Evolutionary conservation across 225 moss, liverwort and hornwort genomes (phyloP).

Genomic region (Anthoceros angustus): DNA sequence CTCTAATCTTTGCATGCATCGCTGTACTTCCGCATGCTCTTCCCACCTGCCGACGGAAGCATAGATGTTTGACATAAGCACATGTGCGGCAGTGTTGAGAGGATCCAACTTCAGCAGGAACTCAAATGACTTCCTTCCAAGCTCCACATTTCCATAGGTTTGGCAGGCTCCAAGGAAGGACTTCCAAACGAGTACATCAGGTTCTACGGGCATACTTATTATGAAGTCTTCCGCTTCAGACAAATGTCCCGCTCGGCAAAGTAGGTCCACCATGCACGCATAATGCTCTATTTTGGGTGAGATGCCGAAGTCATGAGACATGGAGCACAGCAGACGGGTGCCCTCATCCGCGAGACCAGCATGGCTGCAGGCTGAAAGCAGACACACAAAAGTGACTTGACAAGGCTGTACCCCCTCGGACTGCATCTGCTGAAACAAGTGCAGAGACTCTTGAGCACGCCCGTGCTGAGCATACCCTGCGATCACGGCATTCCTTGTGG

Average conservation of each 20-base stretch:
- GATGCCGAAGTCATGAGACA: not conserved
- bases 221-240: constrained; percentile 4
- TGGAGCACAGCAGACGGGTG: not conserved
- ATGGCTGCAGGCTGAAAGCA: constrained; percentile 7
- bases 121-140: not conserved
- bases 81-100: not conserved
- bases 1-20: too few species aligned
- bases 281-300: constrained; percentile 4
- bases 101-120: not conserved
- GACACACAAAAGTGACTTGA: too few species aligned
- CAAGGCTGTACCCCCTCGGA: too few species aligned
- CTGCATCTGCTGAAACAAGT: too few species aligned
- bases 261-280: constrained; percentile 8
- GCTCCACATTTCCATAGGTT: not conserved
- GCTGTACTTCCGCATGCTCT: not conserved
- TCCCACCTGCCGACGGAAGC: constrained; percentile 5
- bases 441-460: too few species aligned
- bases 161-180: constrained; percentile 1
- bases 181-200: constrained; percentile 1
- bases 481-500: too few species aligned
- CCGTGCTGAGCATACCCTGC: too few species aligned
- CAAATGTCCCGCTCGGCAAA: constrained; percentile 6
- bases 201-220: not conserved
- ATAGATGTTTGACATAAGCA: constrained; percentile 4
- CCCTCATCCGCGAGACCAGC: constrained; percentile 4